Percentiles rank a stretch among this genome's conserved stretches.
phyloP scores from a whole-genome alignment of 1,284 basidiomycete genomes.

The Amylostereum areolatum region DNA sequence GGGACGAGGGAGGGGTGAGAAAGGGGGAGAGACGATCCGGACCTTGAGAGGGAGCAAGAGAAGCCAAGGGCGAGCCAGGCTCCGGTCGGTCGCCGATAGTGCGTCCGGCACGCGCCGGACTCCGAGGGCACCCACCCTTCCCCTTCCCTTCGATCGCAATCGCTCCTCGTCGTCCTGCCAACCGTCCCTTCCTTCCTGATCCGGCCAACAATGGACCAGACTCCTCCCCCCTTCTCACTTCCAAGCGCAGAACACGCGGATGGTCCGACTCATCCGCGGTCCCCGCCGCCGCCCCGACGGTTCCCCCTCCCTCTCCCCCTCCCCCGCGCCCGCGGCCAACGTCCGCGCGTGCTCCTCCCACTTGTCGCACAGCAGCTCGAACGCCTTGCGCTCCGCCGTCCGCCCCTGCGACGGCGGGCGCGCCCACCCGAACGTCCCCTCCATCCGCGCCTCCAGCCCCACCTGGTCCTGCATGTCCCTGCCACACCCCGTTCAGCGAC shows the following conservation, averaged over 20 bases:
- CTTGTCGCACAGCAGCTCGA: constrained; percentile 46
- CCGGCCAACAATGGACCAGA: too few relatives aligned
- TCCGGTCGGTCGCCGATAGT: too few relatives aligned
- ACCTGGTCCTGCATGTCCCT: constrained; percentile 64
- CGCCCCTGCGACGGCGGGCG: constrained; percentile 27
- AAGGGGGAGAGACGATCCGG: too few relatives aligned
- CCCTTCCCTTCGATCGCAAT: too few relatives aligned
- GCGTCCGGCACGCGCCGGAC: too few relatives aligned
- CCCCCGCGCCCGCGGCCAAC: constrained; percentile 4
- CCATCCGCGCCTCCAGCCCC: constrained; percentile 36
- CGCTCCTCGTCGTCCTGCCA: too few relatives aligned
- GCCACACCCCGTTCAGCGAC: constrained; percentile 4
- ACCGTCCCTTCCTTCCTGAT: too few relatives aligned
- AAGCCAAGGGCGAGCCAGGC: too few relatives aligned
- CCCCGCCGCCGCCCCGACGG: constrained; percentile 12
- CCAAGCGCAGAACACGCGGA: constrained; percentile 56
- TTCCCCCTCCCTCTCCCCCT: constrained; percentile 2
- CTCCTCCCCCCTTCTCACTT: constrained; percentile 27
- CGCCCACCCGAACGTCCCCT: constrained; percentile 43
- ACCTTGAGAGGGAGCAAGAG: too few relatives aligned
- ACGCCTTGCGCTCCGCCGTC: constrained; percentile 41
- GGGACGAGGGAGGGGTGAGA: too few relatives aligned
- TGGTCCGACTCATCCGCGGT: constrained; percentile 41
- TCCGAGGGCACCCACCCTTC: too few relatives aligned
- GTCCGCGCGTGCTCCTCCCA: constrained; percentile 32